These are phyloP conservation scores for Pythium scleroteichum DNA, from an alignment of 352 stramenopile genomes.

Conservation along the genomic window DNA sequence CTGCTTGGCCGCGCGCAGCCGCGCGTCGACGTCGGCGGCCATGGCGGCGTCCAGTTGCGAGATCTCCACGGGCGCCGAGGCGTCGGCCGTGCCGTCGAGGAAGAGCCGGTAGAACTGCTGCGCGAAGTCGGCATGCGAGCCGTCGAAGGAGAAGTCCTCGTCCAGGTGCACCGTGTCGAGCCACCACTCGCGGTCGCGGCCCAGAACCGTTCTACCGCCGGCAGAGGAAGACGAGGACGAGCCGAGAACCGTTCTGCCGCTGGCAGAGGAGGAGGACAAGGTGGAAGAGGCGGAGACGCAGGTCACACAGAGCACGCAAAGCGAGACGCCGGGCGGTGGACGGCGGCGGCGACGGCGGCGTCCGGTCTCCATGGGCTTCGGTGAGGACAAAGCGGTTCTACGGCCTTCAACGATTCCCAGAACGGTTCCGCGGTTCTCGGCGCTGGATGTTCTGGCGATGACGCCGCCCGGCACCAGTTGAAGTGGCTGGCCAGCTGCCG, in stretches of 20 bases:
- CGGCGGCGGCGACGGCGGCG: too few relatives aligned
- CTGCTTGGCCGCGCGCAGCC: neutral
- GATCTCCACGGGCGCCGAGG: neutral
- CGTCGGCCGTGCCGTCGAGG: slow-evolving; percentile 26
- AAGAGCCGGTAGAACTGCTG: slow-evolving; percentile 56
- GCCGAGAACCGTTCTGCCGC: neutral
- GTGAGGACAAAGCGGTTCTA: too few relatives aligned
- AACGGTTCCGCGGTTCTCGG: neutral
- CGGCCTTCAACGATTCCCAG: neutral
- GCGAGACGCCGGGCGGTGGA: too few relatives aligned
- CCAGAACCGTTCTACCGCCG: neutral
- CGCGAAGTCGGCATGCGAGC: slow-evolving; percentile 49
- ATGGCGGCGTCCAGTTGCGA: slow-evolving; percentile 7
- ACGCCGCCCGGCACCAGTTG: neutral
- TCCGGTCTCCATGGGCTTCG: neutral
- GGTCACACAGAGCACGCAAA: too few relatives aligned
- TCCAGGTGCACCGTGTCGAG: slow-evolving; percentile 32
- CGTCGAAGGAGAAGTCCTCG: slow-evolving; percentile 47
- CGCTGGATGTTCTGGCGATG: neutral
- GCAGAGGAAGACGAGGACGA: slow-evolving; percentile 10
- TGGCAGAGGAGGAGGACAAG: too few relatives aligned
- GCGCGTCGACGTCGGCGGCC: neutral
- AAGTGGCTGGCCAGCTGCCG: neutral
- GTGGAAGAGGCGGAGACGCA: too few relatives aligned
- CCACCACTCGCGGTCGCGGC: slow-evolving; percentile 24